Evolutionary conservation across 2,329 filamentous ascomycete genomes (phyloP).

Genomic region (Xylaria polymorpha): DNA sequence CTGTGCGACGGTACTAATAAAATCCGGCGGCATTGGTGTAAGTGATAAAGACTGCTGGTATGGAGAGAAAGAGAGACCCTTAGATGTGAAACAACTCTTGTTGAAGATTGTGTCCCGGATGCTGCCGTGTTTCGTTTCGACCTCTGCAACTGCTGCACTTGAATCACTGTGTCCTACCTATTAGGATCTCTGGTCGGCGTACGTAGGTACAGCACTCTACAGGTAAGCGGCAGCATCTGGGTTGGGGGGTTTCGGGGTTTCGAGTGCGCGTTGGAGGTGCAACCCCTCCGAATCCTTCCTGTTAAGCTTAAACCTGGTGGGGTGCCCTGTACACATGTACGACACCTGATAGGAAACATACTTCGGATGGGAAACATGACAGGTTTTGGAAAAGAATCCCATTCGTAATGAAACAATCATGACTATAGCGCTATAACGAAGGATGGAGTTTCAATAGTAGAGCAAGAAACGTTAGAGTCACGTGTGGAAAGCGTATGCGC

Average conservation of each 20-base stretch:
- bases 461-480: slow-evolving; percentile 1
- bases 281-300: slow-evolving; percentile 27
- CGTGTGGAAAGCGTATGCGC: not conserved
- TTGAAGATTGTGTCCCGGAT: slow-evolving; percentile 32
- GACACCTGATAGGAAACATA: slow-evolving; percentile 17
- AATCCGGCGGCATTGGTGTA: not conserved
- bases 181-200: no score
- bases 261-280: slow-evolving; percentile 9
- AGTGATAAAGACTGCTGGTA: slow-evolving; percentile 1
- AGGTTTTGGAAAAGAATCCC: slow-evolving; percentile 23
- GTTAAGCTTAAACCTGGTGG: slow-evolving; percentile 33
- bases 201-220: slow-evolving; percentile 4
- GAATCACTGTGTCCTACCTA: slow-evolving; percentile 21
- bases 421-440: not conserved
- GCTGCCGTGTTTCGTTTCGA: slow-evolving; percentile 35
- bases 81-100: slow-evolving; percentile 34
- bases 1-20: not conserved
- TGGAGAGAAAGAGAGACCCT: not conserved
- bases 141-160: slow-evolving; percentile 12
- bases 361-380: slow-evolving; percentile 37
- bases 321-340: slow-evolving; percentile 8
- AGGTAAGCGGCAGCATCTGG: not conserved
- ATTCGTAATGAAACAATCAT: slow-evolving; percentile 11
- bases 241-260: slow-evolving; percentile 14
- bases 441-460: slow-evolving; percentile 1